Conservation (phyloP, 768 basidiomycete species). For the Astraeus odoratus region DNA sequence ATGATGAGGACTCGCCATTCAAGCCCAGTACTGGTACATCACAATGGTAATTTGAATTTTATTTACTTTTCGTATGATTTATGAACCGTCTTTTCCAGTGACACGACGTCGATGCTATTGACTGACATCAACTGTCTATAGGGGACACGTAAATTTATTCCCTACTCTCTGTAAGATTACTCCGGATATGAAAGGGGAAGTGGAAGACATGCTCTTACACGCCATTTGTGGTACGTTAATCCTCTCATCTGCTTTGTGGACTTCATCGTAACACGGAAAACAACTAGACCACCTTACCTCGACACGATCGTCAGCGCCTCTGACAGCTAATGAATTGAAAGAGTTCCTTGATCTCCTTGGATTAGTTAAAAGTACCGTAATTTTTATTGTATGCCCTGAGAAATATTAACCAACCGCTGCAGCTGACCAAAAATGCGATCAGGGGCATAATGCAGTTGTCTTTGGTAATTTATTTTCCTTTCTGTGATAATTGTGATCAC, state of each 20-base stretch:
- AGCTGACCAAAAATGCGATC: slow-evolving; percentile 9
- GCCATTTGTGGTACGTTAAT: slow-evolving; percentile 18
- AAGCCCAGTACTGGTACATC: slow-evolving; percentile 32
- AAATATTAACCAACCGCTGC: background rate
- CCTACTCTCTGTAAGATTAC: slow-evolving; percentile 23
- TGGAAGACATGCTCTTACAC: slow-evolving; percentile 18
- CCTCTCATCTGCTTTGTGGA: background rate
- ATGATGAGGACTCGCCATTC: slow-evolving; percentile 26
- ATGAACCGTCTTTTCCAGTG: slow-evolving; percentile 11
- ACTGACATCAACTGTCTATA: slow-evolving; percentile 8
- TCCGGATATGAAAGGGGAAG: slow-evolving; percentile 19
- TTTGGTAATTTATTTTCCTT: slow-evolving; percentile 12
- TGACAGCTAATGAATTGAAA: slow-evolving; percentile 13
- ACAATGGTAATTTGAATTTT: slow-evolving; percentile 4
- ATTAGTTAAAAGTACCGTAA: slow-evolving; percentile 16
- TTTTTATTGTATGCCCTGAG: background rate
- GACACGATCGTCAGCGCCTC: slow-evolving; percentile 17
- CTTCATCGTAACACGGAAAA: background rate
- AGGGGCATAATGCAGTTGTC: slow-evolving; percentile 14
- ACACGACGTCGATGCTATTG: too few species aligned
- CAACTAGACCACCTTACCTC: slow-evolving; percentile 22
- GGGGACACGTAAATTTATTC: slow-evolving; percentile 31
- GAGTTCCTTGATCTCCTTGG: slow-evolving; percentile 21
- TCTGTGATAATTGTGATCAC: background rate
- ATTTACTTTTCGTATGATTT: background rate